These are phyloP conservation scores for Rutstroemia sp. DNA, from an alignment of 2,329 filamentous ascomycete species.

Conservation along the genomic window DNA sequence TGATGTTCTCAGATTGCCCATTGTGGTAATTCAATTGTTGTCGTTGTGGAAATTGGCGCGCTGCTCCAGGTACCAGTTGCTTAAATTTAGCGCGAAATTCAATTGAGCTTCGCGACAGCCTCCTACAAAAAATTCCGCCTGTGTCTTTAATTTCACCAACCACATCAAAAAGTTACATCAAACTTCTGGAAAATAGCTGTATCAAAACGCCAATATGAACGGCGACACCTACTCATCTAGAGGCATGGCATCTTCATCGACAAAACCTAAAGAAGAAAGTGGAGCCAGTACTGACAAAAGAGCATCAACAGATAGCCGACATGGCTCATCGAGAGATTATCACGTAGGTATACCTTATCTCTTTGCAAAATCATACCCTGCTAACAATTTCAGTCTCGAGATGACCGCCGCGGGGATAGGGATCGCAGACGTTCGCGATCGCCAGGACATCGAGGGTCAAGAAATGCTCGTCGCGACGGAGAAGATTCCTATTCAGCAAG, in stretches of 20 bases:
- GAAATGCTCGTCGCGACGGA: conserved; percentile 61
- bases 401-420: conserved; percentile 37
- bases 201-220: conserved; percentile 56
- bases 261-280: conserved; percentile 21
- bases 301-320: conserved; percentile 39
- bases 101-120: conserved; percentile 10
- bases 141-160: not conserved
- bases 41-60: not conserved
- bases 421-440: conserved; percentile 73
- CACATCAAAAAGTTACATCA: not conserved
- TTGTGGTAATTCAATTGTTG: conserved; percentile 11
- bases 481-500: conserved; percentile 90
- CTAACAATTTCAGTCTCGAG: conserved; percentile 30
- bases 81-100: conserved; percentile 11
- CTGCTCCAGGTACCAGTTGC: not conserved
- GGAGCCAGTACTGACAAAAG: conserved; percentile 31
- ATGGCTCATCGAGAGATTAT: conserved; percentile 41
- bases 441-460: conserved; percentile 63
- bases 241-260: conserved; percentile 43
- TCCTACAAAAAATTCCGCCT: conserved; percentile 10
- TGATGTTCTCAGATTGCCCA: conserved; percentile 40
- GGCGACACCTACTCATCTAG: conserved; percentile 74
- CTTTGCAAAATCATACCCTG: conserved; percentile 1
- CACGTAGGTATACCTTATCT: conserved; percentile 35
- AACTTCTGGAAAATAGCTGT: not conserved